Base-by-base conservation (phyloP, 768 basidiomycete genomes). In the Russula compacta region DNA sequence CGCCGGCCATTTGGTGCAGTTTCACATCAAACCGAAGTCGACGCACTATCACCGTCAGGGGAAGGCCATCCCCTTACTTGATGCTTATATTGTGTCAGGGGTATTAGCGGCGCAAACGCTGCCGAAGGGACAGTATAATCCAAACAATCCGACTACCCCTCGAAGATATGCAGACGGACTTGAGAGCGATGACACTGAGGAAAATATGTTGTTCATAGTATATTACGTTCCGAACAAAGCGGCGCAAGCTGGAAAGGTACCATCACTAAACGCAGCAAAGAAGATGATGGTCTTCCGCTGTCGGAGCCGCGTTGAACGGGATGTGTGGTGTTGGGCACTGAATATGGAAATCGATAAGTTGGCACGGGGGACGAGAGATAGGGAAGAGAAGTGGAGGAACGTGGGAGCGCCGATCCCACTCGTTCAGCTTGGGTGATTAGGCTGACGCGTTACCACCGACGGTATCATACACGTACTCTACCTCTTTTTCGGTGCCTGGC, bases 271-370 rank as follows among this genome's bases (percentile, higher is more conserved):
- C 48, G 78, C 76, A 61, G 84, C 83, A 67, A 75, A 82, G 61
- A 85, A 86, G 70, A 66, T 84, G 58, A 67, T 80, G 15, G 79
- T 93, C 1, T 86, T 88, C 66, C 80, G 84, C 63, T 84, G 87
- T 54, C 78, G 93, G 69, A 92, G 84, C 69, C 84, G 85, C 73
- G 76, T 98, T 40, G 95, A 98, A 72, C 77, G 95, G 33, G 94
- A 98, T 71, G 80, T 86, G 33, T 98, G 95, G 95, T 92, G 92
- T 67, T 97, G 90, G 88, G 92, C 91, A 0, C 73, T 98, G 66
- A 93, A 91, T 63, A 82, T 81, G 48, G 92, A 95, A 74, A 92
- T 97, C 63, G 93, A 98, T 73, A 85, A 84, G 70, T 73, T 88
- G 14, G 83, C 83, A 42, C 77, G 90, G 68, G 73, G 73, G 9